Conservation (phyloP, 441 rosid species). For the Aquilaria agallochum region DNA sequence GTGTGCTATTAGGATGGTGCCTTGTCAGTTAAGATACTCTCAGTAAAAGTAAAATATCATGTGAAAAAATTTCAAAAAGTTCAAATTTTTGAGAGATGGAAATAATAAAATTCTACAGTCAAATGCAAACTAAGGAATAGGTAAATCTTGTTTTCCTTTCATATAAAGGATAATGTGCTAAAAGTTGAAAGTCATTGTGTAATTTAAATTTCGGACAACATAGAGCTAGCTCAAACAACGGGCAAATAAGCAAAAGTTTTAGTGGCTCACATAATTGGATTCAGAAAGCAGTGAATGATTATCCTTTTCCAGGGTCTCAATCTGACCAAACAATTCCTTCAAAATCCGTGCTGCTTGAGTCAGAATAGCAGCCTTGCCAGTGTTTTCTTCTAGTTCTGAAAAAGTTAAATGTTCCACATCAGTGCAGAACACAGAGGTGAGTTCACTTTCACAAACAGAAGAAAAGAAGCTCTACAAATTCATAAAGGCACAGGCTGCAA, state of each 20-base stretch:
- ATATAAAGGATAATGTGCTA: no score
- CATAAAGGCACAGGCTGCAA: background rate
- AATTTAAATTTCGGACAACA: background rate
- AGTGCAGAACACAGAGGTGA: background rate
- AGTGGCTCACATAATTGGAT: slow-evolving; percentile 63
- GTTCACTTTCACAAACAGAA: background rate
- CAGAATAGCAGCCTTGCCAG: slow-evolving; percentile 80
- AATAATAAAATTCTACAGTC: no score
- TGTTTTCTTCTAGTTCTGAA: slow-evolving; percentile 64
- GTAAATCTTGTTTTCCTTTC: no score
- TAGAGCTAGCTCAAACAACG: background rate
- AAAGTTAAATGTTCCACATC: background rate
- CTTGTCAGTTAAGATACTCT: no score
- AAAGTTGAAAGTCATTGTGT: no score
- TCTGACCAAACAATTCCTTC: slow-evolving; percentile 67
- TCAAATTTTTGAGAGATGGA: no score
- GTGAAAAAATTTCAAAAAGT: no score
- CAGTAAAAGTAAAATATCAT: no score
- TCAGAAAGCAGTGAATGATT: slow-evolving; percentile 61
- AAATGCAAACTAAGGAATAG: no score
- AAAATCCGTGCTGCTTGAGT: slow-evolving; percentile 64
- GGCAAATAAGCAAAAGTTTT: background rate
- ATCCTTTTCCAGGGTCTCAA: slow-evolving; percentile 68
- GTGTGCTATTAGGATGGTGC: no score
- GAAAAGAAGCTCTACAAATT: background rate